phyloP scores from a whole-genome alignment of 345 rosid genomes.

The Aquilaria malaccensis region DNA sequence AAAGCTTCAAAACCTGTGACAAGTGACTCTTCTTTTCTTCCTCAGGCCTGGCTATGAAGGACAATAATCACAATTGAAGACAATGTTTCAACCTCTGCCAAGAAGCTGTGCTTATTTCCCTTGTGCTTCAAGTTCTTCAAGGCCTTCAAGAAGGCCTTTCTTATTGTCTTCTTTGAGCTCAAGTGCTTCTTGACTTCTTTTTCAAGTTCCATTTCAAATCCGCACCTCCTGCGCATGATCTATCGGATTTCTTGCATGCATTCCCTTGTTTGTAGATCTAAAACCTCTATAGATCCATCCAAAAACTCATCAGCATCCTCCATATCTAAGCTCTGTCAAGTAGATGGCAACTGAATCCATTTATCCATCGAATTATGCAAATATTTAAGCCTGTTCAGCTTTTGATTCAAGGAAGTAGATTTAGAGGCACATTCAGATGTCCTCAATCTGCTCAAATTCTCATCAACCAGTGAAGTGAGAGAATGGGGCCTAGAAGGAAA shows the following conservation, averaged over 20 bases:
- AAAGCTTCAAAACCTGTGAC: conserved; percentile 25
- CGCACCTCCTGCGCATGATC: conserved; percentile 10
- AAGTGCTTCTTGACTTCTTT: conserved; percentile 29
- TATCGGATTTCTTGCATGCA: conserved; percentile 12
- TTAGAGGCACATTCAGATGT: conserved; percentile 11
- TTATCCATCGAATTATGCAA: background rate
- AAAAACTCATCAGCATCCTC: background rate
- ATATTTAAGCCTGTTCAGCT: conserved; percentile 3
- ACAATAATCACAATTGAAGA: conserved; percentile 10
- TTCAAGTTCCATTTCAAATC: background rate
- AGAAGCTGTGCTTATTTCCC: conserved; percentile 12
- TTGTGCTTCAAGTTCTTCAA: conserved; percentile 18
- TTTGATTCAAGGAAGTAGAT: background rate
- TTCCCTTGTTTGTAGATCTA: conserved; percentile 13
- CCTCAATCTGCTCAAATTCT: background rate
- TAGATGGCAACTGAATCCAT: conserved; percentile 3
- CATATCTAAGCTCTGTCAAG: background rate
- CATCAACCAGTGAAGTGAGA: background rate
- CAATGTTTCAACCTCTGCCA: conserved; percentile 16
- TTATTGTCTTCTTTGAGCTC: conserved; percentile 31
- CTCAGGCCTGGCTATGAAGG: conserved; percentile 11
- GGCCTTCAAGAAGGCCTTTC: conserved; percentile 33
- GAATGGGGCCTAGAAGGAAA: conserved; percentile 1
- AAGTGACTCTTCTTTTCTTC: conserved; percentile 8
- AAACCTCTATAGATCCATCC: conserved; percentile 12